A percentile compares a stretch with the other conserved stretches of the same genome.
Evolutionary conservation across 164 flowering plant genomes (phyloP).

Genomic region (Cinnamomum micranthum): DNA sequence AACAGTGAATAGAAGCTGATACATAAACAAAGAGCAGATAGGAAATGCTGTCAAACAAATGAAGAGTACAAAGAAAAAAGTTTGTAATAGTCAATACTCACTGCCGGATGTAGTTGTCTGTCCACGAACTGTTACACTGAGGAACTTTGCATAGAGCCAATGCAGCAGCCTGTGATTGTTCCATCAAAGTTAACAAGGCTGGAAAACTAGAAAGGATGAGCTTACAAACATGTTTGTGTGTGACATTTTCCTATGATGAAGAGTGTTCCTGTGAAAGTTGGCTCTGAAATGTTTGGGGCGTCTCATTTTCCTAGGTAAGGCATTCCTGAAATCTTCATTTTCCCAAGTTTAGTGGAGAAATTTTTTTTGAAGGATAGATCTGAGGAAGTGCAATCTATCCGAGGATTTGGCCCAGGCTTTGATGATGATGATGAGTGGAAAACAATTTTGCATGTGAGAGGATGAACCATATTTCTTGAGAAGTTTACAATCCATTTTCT

Average conservation of each 20-base stretch:
- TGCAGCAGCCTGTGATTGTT: constrained; percentile 73
- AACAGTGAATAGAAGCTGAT: neutral
- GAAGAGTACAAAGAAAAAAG: neutral
- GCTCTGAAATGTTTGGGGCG: neutral
- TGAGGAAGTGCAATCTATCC: no score
- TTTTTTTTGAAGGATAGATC: no score
- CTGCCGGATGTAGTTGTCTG: constrained; percentile 86
- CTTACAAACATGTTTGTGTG: neutral
- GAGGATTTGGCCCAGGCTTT: no score
- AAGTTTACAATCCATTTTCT: no score
- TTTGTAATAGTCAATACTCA: constrained; percentile 31
- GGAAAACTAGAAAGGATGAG: neutral
- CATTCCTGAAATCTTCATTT: neutral
- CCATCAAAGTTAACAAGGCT: constrained; percentile 1
- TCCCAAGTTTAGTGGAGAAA: neutral
- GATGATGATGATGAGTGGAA: no score
- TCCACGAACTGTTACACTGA: constrained; percentile 97
- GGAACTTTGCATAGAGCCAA: constrained; percentile 94
- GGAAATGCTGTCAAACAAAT: neutral
- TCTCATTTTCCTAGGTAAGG: neutral
- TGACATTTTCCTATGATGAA: neutral
- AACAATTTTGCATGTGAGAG: no score
- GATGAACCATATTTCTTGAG: no score
- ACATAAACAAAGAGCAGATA: neutral
- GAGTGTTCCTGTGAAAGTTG: neutral